A percentile compares a stretch with the other conserved stretches of the same genome.
phyloP scores from a whole-genome alignment of 1,284 basidiomycete species.

The Spongispora temasekensis region DNA sequence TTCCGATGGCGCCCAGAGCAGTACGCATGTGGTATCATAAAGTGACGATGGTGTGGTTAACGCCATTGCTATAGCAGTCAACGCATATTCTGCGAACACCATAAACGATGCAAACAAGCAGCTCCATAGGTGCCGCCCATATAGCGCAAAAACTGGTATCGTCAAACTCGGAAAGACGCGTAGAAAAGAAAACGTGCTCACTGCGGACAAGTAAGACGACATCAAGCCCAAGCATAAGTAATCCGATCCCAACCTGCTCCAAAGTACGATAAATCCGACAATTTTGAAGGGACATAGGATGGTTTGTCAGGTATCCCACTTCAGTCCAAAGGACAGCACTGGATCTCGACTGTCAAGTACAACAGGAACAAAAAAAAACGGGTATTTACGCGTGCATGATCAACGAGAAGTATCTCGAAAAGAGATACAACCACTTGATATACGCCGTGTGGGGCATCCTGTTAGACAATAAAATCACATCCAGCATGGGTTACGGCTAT shows the following conservation, averaged over 20 bases:
- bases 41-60: slow-evolving; percentile 3
- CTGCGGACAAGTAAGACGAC: slow-evolving; percentile 21
- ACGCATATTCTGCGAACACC: slow-evolving; percentile 12
- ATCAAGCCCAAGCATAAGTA: slow-evolving; percentile 21
- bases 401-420: slow-evolving; percentile 17
- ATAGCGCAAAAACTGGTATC: slow-evolving; percentile 22
- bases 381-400: slow-evolving; percentile 17
- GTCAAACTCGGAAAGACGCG: neutral
- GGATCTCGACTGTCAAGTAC: neutral
- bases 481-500: neutral
- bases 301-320: slow-evolving; percentile 5
- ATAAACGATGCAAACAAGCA: slow-evolving; percentile 5
- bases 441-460: slow-evolving; percentile 15
- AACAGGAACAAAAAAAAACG: neutral
- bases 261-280: slow-evolving; percentile 16
- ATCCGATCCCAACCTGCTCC: slow-evolving; percentile 13
- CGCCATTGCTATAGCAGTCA: neutral
- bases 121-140: slow-evolving; percentile 6
- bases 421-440: slow-evolving; percentile 28
- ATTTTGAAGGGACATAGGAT: neutral
- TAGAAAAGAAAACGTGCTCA: slow-evolving; percentile 5
- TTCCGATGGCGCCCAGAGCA: slow-evolving; percentile 9
- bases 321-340: slow-evolving; percentile 15
- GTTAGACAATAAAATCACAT: neutral
- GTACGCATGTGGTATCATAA: slow-evolving; percentile 17